phyloP scores from a whole-genome alignment of 768 basidiomycete species.

The Lactarius tabidus region DNA sequence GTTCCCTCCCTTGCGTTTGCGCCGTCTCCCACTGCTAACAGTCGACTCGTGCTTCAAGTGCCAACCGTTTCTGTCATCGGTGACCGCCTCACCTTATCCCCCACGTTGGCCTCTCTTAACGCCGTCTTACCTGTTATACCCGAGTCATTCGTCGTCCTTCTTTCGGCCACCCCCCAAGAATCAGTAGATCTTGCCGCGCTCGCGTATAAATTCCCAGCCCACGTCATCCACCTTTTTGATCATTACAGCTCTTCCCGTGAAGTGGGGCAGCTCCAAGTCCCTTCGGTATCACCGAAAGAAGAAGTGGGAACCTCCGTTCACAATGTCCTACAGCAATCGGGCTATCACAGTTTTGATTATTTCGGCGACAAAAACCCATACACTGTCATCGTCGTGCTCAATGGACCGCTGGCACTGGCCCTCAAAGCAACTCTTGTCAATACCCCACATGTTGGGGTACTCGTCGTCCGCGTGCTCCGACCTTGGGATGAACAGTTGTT shows the following conservation, averaged over 20 bases:
- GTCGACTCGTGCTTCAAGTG: constrained; percentile 79
- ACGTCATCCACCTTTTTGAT: constrained; percentile 90
- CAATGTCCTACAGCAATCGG: constrained; percentile 50
- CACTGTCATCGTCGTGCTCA: constrained; percentile 66
- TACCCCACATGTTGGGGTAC: constrained; percentile 52
- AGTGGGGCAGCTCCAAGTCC: constrained; percentile 50
- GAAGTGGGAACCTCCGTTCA: constrained; percentile 36
- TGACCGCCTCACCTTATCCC: constrained; percentile 64
- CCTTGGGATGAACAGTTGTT: constrained; percentile 78
- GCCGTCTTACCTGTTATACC: constrained; percentile 58
- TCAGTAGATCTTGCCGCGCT: constrained; percentile 70
- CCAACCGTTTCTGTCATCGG: constrained; percentile 67
- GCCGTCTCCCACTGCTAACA: constrained; percentile 54
- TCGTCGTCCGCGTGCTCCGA: constrained; percentile 74
- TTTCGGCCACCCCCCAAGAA: constrained; percentile 84
- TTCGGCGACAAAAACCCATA: constrained; percentile 58
- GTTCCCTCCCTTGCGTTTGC: constrained; percentile 71
- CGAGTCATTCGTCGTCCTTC: constrained; percentile 62
- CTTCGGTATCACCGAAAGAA: constrained; percentile 35
- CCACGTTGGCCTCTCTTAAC: constrained; percentile 69
- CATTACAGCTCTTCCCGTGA: constrained; percentile 79
- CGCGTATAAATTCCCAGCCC: constrained; percentile 66
- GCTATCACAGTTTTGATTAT: constrained; percentile 79
- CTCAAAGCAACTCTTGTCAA: constrained; percentile 49
- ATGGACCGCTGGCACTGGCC: constrained; percentile 69